These are phyloP conservation scores for Cylindrodendrum hubeiense DNA, from an alignment of 2,329 filamentous ascomycete genomes.

Conservation along the genomic window DNA sequence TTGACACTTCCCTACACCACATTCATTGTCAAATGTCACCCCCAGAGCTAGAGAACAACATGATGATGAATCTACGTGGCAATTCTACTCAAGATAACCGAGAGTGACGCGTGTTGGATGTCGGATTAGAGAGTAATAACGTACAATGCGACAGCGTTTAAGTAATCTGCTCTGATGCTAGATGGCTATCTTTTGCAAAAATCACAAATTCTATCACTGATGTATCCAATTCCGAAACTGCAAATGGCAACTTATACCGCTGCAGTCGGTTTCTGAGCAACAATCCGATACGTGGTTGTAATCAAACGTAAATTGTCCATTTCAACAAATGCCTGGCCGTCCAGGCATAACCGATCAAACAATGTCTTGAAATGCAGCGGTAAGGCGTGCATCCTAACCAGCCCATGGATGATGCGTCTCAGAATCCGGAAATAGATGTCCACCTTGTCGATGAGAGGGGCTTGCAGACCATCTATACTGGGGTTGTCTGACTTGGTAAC, in stretches of 20 bases:
- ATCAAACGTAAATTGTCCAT: conserved; percentile 26
- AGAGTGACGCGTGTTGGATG: no score
- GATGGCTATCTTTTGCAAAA: no score
- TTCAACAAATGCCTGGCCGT: conserved; percentile 25
- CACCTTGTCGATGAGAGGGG: conserved; percentile 20
- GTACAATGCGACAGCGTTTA: no score
- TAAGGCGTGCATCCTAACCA: conserved; percentile 8
- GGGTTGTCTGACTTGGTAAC: conserved; percentile 18
- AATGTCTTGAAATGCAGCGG: conserved; percentile 20
- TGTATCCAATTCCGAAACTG: neutral
- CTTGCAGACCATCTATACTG: conserved; percentile 17
- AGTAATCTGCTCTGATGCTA: no score
- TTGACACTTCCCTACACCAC: no score
- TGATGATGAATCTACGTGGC: no score
- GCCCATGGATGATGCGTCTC: conserved; percentile 14
- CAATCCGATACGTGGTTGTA: conserved; percentile 23
- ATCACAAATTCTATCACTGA: no score
- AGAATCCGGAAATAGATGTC: conserved; percentile 22
- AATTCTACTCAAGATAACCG: no score
- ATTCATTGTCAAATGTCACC: no score
- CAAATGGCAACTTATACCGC: neutral
- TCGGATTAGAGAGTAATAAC: no score
- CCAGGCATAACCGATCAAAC: conserved; percentile 16
- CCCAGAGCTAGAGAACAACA: no score
- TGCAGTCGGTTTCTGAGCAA: conserved; percentile 3